phyloP scores from a whole-genome alignment of 2,329 filamentous ascomycete species.

The Arthrobotrys sphaeroides region DNA sequence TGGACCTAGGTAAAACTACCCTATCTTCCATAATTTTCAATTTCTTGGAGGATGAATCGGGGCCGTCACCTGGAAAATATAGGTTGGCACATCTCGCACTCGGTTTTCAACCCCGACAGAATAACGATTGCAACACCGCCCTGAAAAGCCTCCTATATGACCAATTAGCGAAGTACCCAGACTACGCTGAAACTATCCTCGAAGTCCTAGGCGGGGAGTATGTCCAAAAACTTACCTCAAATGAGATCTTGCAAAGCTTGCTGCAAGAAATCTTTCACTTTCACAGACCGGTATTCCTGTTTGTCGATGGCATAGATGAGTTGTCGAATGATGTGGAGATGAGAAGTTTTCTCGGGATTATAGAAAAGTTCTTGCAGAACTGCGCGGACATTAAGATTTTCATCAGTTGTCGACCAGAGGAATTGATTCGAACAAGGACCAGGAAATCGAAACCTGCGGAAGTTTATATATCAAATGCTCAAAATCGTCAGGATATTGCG shows the following conservation, averaged over 20 bases:
- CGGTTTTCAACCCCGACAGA: not conserved
- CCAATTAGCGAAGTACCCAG: slow-evolving; percentile 15
- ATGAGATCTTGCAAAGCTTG: not conserved
- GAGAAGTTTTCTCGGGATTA: not conserved
- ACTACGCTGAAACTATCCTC: slow-evolving; percentile 6
- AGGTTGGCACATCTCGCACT: not conserved
- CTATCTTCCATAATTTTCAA: slow-evolving; percentile 14
- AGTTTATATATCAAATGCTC: not conserved
- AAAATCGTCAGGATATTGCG: not conserved
- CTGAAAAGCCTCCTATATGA: slow-evolving; percentile 4
- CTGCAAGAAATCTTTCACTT: not conserved
- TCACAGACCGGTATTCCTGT: not conserved
- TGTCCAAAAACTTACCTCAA: not conserved
- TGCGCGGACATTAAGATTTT: not conserved
- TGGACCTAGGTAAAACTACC: slow-evolving; percentile 6
- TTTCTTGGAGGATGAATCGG: not conserved
- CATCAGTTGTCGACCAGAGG: slow-evolving; percentile 21
- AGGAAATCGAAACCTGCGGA: not conserved
- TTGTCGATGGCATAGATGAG: slow-evolving; percentile 26
- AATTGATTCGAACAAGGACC: not conserved
- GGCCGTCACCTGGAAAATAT: not conserved
- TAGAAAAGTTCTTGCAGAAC: not conserved
- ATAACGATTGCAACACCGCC: not conserved
- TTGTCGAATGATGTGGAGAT: slow-evolving; percentile 1
- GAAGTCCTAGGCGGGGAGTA: not conserved